These are phyloP conservation scores for Boletus huronensis DNA, from an alignment of 768 basidiomycete species.

Conservation along the genomic window DNA sequence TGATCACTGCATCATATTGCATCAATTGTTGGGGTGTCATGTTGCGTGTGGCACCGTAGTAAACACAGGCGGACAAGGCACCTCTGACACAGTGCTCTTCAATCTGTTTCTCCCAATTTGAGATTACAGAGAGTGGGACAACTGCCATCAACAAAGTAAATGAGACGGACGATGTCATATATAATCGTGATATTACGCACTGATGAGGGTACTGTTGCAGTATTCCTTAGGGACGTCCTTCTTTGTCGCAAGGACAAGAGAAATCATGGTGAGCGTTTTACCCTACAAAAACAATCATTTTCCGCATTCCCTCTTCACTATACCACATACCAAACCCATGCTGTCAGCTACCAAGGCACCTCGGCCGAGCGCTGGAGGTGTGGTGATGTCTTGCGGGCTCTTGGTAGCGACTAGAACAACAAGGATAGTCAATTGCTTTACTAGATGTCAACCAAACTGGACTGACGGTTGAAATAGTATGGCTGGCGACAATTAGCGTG, in stretches of 20 bases:
- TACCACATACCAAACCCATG: slow-evolving; percentile 61
- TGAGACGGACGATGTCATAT: not conserved
- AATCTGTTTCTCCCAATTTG: slow-evolving; percentile 88
- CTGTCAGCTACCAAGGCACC: slow-evolving; percentile 90
- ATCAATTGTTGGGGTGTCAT: slow-evolving; percentile 57
- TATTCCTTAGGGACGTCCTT: slow-evolving; percentile 52
- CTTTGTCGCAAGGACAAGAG: slow-evolving; percentile 77
- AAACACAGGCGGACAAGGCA: slow-evolving; percentile 53
- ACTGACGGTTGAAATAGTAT: slow-evolving; percentile 69
- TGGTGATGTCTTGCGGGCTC: slow-evolving; percentile 57
- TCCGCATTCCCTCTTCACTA: not conserved
- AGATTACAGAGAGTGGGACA: slow-evolving; percentile 76
- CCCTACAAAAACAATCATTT: slow-evolving; percentile 46
- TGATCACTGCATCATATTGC: slow-evolving; percentile 74
- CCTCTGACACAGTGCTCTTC: slow-evolving; percentile 63
- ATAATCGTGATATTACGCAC: slow-evolving; percentile 34
- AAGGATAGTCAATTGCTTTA: not conserved
- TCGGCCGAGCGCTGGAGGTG: slow-evolving; percentile 61
- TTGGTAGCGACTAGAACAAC: slow-evolving; percentile 68
- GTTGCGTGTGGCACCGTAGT: slow-evolving; percentile 68
- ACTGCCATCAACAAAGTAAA: slow-evolving; percentile 41
- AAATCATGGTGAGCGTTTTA: slow-evolving; percentile 87
- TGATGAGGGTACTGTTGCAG: slow-evolving; percentile 74
- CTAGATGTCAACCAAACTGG: not conserved
- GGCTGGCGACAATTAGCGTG: slow-evolving; percentile 29